Evolutionary conservation across 1,284 basidiomycete species (phyloP).

Genomic region (Sporisorium iseilematis-ciliati): DNA sequence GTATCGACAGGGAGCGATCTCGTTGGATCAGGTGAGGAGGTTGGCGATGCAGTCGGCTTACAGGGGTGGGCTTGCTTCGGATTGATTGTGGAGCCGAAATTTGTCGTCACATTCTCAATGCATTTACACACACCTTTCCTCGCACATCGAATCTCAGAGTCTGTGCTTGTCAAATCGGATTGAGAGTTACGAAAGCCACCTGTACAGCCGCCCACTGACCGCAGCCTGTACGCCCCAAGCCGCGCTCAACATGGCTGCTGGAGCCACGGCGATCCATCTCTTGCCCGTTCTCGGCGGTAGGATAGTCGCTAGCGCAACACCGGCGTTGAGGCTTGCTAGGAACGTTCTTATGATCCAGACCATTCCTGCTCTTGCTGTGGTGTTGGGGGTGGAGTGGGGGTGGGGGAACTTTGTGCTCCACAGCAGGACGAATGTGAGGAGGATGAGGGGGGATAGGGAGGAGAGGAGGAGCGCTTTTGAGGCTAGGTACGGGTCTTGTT

Average conservation of each 20-base stretch:
- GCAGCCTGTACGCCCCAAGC: conserved; percentile 76
- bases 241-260: conserved; percentile 79
- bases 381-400: neutral
- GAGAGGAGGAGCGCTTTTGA: conserved; percentile 86
- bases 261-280: neutral
- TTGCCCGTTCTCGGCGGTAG: conserved; percentile 5
- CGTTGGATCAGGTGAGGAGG: conserved; percentile 62
- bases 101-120: no score
- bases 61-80: conserved; percentile 71
- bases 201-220: conserved; percentile 12
- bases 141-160: conserved; percentile 73
- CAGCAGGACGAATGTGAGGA: conserved; percentile 83
- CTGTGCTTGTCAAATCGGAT: neutral
- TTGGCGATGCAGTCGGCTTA: conserved; percentile 60
- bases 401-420: conserved; percentile 75
- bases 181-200: conserved; percentile 7
- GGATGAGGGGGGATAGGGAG: conserved; percentile 85
- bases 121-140: neutral
- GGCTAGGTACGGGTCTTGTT: conserved; percentile 72
- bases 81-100: conserved; percentile 70
- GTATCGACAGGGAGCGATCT: conserved; percentile 65
- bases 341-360: conserved; percentile 70
- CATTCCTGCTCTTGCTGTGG: neutral
- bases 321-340: conserved; percentile 61
- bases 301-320: conserved; percentile 27